Percentiles rank a stretch among this genome's conserved stretches.
Evolutionary conservation across 768 basidiomycete genomes (phyloP).

Genomic region (Tephrocybe sp.): DNA sequence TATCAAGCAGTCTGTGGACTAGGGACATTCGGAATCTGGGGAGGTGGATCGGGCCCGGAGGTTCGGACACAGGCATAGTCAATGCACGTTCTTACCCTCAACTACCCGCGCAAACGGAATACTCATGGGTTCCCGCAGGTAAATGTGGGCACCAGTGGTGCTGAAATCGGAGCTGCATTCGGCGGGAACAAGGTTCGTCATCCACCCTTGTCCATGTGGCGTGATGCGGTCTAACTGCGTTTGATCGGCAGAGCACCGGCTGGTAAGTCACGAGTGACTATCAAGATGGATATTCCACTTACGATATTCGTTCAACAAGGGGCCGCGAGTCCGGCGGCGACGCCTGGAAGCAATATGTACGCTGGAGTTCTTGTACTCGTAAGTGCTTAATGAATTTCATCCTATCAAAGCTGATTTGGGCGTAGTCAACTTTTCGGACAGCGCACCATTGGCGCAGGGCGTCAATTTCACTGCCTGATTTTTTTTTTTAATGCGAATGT

Average conservation of each 20-base stretch:
- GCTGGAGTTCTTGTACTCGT: conserved; percentile 88
- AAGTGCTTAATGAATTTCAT: conserved; percentile 15
- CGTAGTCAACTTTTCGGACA: conserved; percentile 84
- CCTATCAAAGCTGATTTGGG: conserved; percentile 8
- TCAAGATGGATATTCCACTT: conserved; percentile 3
- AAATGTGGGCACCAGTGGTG: conserved; percentile 60
- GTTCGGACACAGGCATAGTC: conserved; percentile 90
- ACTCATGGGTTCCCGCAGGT: conserved; percentile 33
- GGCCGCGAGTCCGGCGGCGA: conserved; percentile 97
- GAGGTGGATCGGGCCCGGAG: conserved; percentile 88
- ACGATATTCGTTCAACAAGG: conserved; percentile 41
- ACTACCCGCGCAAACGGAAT: conserved; percentile 10
- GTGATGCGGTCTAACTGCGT: conserved; percentile 18
- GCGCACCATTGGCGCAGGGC: conserved; percentile 90
- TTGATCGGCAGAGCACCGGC: conserved; percentile 65
- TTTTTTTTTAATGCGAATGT: conserved; percentile 6
- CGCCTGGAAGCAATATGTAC: conserved; percentile 97
- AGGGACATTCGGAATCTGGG: conserved; percentile 80
- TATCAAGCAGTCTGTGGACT: conserved; percentile 92
- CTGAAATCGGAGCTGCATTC: conserved; percentile 78
- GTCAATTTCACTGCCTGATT: conserved; percentile 66
- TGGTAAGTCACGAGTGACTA: conserved; percentile 50
- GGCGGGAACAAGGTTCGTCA: conserved; percentile 84
- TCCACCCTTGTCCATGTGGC: conserved; percentile 15
- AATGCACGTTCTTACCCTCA: conserved; percentile 56